Evolutionary conservation across 75 land plant genomes (phyloP).

Genomic region (Cryptomeria japonica): DNA sequence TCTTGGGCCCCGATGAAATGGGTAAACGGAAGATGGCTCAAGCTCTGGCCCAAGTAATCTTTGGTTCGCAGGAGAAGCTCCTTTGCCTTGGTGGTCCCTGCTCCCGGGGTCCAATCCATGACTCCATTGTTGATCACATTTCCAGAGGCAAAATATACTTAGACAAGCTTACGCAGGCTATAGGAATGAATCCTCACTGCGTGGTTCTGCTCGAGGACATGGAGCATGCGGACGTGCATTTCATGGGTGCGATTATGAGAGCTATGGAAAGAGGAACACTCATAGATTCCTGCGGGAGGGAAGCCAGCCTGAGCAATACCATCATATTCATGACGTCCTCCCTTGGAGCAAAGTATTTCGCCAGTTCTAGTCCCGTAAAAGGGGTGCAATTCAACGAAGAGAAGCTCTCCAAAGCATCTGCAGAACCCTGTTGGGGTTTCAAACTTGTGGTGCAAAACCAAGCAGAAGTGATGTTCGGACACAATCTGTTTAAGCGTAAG

Average conservation of each 20-base stretch:
- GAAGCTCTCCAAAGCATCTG: background rate
- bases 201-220: conserved; percentile 66
- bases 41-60: conserved; percentile 51
- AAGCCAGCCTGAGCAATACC: conserved; percentile 26
- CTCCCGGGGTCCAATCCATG: background rate
- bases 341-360: background rate
- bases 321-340: conserved; percentile 59
- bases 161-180: conserved; percentile 39
- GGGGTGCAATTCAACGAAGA: background rate
- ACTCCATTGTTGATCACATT: background rate
- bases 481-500: background rate
- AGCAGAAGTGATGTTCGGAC: background rate
- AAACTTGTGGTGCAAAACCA: background rate
- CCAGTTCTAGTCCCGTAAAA: background rate
- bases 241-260: conserved; percentile 28
- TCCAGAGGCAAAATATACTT: conserved; percentile 16
- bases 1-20: conserved; percentile 42
- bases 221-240: conserved; percentile 48
- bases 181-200: conserved; percentile 32
- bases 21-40: conserved; percentile 44
- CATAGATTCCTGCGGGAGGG: conserved; percentile 37
- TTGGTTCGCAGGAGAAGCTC: conserved; percentile 52
- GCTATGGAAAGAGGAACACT: conserved; percentile 37
- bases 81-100: conserved; percentile 23
- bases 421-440: background rate